A percentile compares a stretch with the other conserved stretches of the same genome.
Conservation (phyloP, 2,329 filamentous ascomycete species). For the Colletotrichum ledebouriae region DNA sequence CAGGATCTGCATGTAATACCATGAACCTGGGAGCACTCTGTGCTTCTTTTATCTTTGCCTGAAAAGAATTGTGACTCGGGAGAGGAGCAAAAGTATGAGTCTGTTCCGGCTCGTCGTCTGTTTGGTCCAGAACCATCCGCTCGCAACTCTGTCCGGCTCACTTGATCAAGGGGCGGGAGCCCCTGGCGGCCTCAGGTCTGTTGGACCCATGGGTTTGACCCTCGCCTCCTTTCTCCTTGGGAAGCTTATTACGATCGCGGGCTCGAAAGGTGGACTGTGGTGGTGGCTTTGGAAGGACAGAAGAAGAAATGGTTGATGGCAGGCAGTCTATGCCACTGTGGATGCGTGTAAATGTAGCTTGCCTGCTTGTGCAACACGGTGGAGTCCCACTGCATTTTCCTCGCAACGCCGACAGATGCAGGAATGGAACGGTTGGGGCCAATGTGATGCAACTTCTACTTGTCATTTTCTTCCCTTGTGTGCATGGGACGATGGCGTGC, state of each 20-base stretch:
- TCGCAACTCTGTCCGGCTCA: constrained; percentile 12
- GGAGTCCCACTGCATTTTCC: constrained; percentile 12
- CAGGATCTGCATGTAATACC: constrained; percentile 32
- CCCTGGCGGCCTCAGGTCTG: constrained; percentile 27
- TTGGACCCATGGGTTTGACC: constrained; percentile 29
- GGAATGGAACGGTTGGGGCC: constrained; percentile 4
- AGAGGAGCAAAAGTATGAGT: constrained; percentile 2
- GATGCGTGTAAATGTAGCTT: constrained; percentile 1
- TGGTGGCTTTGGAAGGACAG: not conserved
- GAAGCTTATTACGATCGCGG: not conserved
- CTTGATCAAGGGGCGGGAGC: constrained; percentile 7
- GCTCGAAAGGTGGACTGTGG: not conserved
- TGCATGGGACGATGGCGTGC: too few relatives aligned
- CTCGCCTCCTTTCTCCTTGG: not conserved
- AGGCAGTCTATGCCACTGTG: constrained; percentile 2
- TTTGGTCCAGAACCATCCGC: not conserved
- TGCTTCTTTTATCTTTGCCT: not conserved
- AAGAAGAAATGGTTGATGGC: constrained; percentile 9
- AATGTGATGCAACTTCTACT: not conserved
- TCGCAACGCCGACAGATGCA: constrained; percentile 6
- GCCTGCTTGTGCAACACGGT: constrained; percentile 7
- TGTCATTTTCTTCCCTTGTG: too few relatives aligned
- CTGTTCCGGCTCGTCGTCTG: not conserved
- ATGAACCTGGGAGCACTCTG: not conserved
- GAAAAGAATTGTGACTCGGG: constrained; percentile 19